A percentile compares a stretch with the other conserved stretches of the same genome.
phyloP scores from a whole-genome alignment of 495 filamentous ascomycete genomes.

The Penicillium maclennaniae region DNA sequence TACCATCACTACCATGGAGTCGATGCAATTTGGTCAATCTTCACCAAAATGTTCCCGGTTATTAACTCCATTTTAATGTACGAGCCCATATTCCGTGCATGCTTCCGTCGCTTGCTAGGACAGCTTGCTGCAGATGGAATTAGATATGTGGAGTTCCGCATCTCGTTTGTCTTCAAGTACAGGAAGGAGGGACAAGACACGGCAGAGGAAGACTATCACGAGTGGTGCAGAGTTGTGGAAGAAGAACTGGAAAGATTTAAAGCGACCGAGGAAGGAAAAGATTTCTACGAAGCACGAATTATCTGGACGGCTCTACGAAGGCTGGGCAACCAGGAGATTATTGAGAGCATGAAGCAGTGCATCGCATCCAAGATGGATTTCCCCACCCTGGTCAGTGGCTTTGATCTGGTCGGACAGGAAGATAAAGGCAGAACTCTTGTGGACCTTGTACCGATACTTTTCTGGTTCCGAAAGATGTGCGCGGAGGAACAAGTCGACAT shows the following conservation, averaged over 20 bases:
- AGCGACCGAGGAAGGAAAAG: slow-evolving; percentile 59
- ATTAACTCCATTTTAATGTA: slow-evolving; percentile 75
- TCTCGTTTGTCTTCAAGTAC: slow-evolving; percentile 60
- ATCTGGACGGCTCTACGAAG: slow-evolving; percentile 79
- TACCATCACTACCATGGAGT: slow-evolving; percentile 77
- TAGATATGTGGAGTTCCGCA: slow-evolving; percentile 69
- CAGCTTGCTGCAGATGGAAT: slow-evolving; percentile 73
- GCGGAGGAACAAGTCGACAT: slow-evolving; percentile 73
- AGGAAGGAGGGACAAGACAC: slow-evolving; percentile 53
- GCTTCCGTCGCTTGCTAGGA: slow-evolving; percentile 62
- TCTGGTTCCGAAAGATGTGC: slow-evolving; percentile 90
- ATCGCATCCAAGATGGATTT: slow-evolving; percentile 74
- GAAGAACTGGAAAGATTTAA: slow-evolving; percentile 81
- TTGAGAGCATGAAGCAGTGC: slow-evolving; percentile 79
- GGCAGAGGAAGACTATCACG: slow-evolving; percentile 57
- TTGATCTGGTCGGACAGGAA: slow-evolving; percentile 86
- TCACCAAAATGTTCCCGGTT: slow-evolving; percentile 63
- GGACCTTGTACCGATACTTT: slow-evolving; percentile 75
- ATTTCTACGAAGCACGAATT: slow-evolving; percentile 80
- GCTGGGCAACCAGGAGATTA: slow-evolving; percentile 59
- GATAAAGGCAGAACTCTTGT: slow-evolving; percentile 68
- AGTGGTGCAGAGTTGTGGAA: slow-evolving; percentile 64
- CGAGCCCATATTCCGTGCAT: slow-evolving; percentile 83
- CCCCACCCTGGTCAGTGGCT: slow-evolving; percentile 78
- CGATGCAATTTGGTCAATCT: slow-evolving; percentile 76